Conservation (phyloP, 495 filamentous ascomycete species). For the Xylaria venustula region DNA sequence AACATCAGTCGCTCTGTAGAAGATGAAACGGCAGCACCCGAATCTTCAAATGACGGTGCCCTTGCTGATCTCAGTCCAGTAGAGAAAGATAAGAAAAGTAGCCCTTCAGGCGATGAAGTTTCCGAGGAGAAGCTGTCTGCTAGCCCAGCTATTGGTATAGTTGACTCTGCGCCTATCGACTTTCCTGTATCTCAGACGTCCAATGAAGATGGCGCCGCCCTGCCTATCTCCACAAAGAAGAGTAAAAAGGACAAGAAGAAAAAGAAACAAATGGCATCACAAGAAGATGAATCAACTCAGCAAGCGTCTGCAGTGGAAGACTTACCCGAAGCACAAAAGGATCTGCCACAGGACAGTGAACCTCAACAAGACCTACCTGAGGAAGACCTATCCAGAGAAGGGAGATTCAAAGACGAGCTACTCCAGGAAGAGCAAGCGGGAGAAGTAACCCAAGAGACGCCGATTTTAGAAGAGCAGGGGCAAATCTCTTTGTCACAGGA, state of each 20-base stretch:
- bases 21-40: not conserved
- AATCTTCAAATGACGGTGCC: not conserved
- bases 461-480: too few relatives aligned
- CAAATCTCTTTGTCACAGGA: too few relatives aligned
- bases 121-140: not conserved
- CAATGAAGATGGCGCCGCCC: not conserved
- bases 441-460: too few relatives aligned
- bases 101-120: not conserved
- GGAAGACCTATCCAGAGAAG: not conserved
- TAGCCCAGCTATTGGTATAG: not conserved
- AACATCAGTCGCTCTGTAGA: not conserved
- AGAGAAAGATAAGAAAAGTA: not conserved
- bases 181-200: not conserved
- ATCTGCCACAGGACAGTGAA: not conserved
- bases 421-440: not conserved
- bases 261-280: slow-evolving; percentile 9
- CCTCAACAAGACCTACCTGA: not conserved
- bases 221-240: slow-evolving; percentile 5
- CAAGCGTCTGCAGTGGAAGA: not conserved
- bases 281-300: not conserved
- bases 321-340: not conserved
- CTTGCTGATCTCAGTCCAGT: not conserved
- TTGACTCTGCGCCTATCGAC: not conserved
- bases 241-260: slow-evolving; percentile 22
- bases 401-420: not conserved